Base-by-base conservation (phyloP, 768 basidiomycete genomes). In the Kwoniella newhampshirensis region DNA sequence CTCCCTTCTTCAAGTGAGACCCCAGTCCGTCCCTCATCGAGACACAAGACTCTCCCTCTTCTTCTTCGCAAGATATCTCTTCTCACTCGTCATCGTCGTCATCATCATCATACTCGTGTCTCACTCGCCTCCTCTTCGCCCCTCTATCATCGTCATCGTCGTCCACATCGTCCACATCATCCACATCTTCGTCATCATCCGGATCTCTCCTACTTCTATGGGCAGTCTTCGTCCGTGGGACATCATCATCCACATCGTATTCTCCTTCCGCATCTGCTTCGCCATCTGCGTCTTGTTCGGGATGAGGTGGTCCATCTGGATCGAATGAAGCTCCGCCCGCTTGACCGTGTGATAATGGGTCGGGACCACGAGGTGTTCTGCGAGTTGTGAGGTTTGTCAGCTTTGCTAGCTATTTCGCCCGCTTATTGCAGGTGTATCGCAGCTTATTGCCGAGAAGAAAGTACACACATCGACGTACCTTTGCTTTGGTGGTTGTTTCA, bases 121-220 rank as follows among this genome's bases (percentile, higher is more conserved):
- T 25, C 20, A 54, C 58, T 39, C 51, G 52, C 46, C 56, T 57
- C 48, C 49, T 56, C 52, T 73, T 71, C 42, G 62, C 57, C 48
- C 66, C 46, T 32, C 57, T 49, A 27, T 51, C 54, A 18, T 36
- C 59, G 26, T 50, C 42, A 37, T 62, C 40, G 52, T 57, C 51
- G 26, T 66, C 85, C 74, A 87, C 89, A 87, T 89, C 91, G 60
- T 91, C 91, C 51, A 83, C 81, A 42, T 89, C 89, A 57, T 89
- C 86, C 45, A 86, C 87, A 20, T 85, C 88, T 40, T 87, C 87
- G 4, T 32, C 60, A 9, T 48, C 55, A 8, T 40, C 57, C 17
- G 18, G 32, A 27, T 54, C 54, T 13, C 50, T 26, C 30, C 45
- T 32, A 13, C 1, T 30, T 25, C 25, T 51, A 17, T 25, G 40